A percentile compares a stretch with the other conserved stretches of the same genome.
Conservation (phyloP, 768 basidiomycete genomes). For the Mrakia gelida region DNA sequence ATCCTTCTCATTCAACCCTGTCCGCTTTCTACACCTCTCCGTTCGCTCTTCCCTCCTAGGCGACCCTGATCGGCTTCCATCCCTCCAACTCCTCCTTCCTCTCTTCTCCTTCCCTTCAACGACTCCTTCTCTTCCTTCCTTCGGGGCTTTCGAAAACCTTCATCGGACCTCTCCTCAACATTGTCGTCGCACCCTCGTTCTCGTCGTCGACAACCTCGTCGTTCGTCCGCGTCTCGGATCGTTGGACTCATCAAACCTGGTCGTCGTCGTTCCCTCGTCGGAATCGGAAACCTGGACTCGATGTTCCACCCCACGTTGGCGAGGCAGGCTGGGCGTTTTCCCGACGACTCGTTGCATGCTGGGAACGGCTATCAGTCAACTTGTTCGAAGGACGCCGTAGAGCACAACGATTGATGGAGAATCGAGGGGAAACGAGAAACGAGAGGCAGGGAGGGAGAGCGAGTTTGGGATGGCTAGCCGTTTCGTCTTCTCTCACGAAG, state of each 20-base stretch:
- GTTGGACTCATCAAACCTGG: neutral
- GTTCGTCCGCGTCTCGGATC: neutral
- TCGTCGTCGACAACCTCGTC: conserved; percentile 10
- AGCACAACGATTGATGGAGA: conserved; percentile 20
- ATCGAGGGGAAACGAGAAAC: neutral
- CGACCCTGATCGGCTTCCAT: conserved; percentile 1
- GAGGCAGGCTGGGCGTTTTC: conserved; percentile 17
- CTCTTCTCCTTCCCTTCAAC: neutral
- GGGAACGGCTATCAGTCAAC: conserved; percentile 18
- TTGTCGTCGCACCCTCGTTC: neutral
- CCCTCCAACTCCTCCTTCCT: conserved; percentile 1
- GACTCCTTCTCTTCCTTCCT: neutral
- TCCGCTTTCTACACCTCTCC: neutral
- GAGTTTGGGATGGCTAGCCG: neutral
- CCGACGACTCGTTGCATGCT: conserved; percentile 11
- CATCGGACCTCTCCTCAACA: conserved; percentile 6
- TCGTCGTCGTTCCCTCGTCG: neutral
- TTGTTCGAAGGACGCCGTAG: conserved; percentile 9
- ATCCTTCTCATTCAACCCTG: neutral
- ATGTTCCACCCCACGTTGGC: neutral
- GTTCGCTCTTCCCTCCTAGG: neutral
- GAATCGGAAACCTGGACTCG: conserved; percentile 8
- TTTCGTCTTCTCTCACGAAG: neutral
- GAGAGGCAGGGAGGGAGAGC: neutral
- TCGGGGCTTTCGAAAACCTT: neutral